Conservation (phyloP, 2,329 filamentous ascomycete species). For the Phaeomoniella chlamydospora region DNA sequence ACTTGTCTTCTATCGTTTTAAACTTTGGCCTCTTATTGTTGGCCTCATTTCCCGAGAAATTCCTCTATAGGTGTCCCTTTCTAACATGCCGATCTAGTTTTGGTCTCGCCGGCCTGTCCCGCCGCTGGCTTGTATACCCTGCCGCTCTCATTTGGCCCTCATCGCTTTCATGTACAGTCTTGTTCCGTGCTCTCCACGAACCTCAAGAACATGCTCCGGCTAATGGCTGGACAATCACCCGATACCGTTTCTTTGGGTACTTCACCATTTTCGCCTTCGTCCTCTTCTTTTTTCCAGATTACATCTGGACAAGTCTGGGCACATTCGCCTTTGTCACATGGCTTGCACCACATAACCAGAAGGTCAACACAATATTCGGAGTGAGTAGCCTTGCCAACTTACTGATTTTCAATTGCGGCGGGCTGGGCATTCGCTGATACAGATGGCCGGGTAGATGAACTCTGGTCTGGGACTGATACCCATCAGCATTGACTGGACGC, state of each 20-base stretch:
- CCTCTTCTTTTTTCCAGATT: constrained; percentile 31
- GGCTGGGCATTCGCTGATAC: constrained; percentile 10
- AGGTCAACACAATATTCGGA: constrained; percentile 16
- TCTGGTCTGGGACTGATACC: constrained; percentile 16
- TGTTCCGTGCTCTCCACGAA: constrained; percentile 9
- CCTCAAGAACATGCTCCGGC: constrained; percentile 28
- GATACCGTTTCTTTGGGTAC: constrained; percentile 41
- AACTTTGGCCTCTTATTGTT: too few relatives aligned
- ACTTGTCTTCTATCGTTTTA: too few relatives aligned
- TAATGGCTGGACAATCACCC: constrained; percentile 27
- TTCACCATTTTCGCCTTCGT: constrained; percentile 43
- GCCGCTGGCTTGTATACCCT: constrained; percentile 44
- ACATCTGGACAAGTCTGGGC: constrained; percentile 16
- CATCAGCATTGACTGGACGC: constrained; percentile 27
- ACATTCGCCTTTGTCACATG: constrained; percentile 16
- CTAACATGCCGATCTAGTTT: constrained; percentile 25
- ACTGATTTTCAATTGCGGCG: constrained; percentile 7
- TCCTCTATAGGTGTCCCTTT: too few relatives aligned
- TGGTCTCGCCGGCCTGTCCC: constrained; percentile 45
- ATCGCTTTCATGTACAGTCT: constrained; percentile 23
- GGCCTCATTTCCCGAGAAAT: too few relatives aligned
- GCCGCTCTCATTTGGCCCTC: constrained; percentile 45
- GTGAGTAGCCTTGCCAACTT: constrained; percentile 5
- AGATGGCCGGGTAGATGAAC: constrained; percentile 11
- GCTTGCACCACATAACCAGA: constrained; percentile 14